phyloP scores from a whole-genome alignment of 1,284 basidiomycete genomes.

The Malassezia slooffiae region DNA sequence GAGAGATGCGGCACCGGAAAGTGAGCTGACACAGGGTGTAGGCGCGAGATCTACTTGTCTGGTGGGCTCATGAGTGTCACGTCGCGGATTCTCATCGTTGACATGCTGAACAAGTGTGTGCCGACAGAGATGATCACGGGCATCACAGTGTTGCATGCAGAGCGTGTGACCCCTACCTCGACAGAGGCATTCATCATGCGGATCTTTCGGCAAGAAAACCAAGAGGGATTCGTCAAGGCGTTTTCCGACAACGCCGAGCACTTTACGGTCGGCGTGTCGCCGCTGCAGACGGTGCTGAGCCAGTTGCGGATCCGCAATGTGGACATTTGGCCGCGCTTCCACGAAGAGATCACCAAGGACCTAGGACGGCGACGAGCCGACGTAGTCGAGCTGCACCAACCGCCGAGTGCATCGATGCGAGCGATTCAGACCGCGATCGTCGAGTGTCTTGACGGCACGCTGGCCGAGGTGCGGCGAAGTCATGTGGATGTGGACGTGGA shows the following conservation, averaged over 20 bases:
- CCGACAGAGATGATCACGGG: conserved; percentile 78
- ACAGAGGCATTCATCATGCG: conserved; percentile 41
- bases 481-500: conserved; percentile 84
- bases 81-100: conserved; percentile 83
- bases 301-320: conserved; percentile 78
- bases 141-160: conserved; percentile 84
- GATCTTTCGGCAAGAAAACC: conserved; percentile 20
- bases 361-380: conserved; percentile 57
- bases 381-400: conserved; percentile 81
- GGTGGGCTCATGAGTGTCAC: conserved; percentile 74
- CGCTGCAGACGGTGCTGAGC: conserved; percentile 80
- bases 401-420: conserved; percentile 71
- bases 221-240: conserved; percentile 79
- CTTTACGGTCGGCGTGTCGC: conserved; percentile 80
- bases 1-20: no score
- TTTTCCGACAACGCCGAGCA: conserved; percentile 93
- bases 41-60: conserved; percentile 31
- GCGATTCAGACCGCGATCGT: conserved; percentile 86
- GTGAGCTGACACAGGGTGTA: conserved; percentile 54
- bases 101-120: conserved; percentile 76
- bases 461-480: conserved; percentile 79
- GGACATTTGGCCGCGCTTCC: conserved; percentile 85
- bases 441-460: conserved; percentile 83
- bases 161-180: conserved; percentile 59
- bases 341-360: conserved; percentile 47